Evolutionary conservation across 768 basidiomycete genomes (phyloP).

Genomic region (Leccinum truebloodii): DNA sequence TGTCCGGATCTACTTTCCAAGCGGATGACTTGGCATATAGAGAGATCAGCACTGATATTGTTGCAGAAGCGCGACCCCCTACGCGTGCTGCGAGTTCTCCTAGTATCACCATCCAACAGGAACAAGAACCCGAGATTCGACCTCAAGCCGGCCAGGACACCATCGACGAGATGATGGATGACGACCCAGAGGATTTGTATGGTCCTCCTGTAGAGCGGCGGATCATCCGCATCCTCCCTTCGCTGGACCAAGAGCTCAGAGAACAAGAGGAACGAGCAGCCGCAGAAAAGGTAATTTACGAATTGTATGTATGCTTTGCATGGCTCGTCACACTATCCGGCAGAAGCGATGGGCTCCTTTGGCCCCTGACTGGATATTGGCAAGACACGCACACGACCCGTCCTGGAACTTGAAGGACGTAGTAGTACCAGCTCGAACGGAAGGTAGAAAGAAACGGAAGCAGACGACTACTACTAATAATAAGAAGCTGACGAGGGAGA

Average conservation of each 20-base stretch:
- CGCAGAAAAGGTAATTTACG: conserved; percentile 17
- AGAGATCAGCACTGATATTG: not conserved
- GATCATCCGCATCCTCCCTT: conserved; percentile 29
- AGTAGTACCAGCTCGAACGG: not conserved
- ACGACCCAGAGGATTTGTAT: conserved; percentile 31
- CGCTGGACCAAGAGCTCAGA: conserved; percentile 26
- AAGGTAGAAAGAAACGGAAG: conserved; percentile 20
- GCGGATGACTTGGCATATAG: not conserved
- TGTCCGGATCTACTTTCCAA: not conserved
- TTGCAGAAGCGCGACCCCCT: not conserved
- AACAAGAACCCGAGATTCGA: not conserved
- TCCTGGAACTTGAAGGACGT: conserved; percentile 11
- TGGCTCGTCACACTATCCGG: conserved; percentile 12
- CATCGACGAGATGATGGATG: conserved; percentile 7
- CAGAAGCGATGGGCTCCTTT: conserved; percentile 15
- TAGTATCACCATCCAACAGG: not conserved
- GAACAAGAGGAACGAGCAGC: conserved; percentile 22
- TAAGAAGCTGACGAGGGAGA: conserved; percentile 13
- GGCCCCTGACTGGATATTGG: conserved; percentile 29
- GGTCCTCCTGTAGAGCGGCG: conserved; percentile 29
- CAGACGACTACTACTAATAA: not conserved
- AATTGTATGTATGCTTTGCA: not conserved
- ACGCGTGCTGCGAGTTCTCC: not conserved
- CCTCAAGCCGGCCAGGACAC: conserved; percentile 1
- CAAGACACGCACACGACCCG: conserved; percentile 21